Evolutionary conservation across 2,329 filamentous ascomycete genomes (phyloP), one percentile per base, ranked within the genome.

Genomic region (Phialophora expanda): DNA sequence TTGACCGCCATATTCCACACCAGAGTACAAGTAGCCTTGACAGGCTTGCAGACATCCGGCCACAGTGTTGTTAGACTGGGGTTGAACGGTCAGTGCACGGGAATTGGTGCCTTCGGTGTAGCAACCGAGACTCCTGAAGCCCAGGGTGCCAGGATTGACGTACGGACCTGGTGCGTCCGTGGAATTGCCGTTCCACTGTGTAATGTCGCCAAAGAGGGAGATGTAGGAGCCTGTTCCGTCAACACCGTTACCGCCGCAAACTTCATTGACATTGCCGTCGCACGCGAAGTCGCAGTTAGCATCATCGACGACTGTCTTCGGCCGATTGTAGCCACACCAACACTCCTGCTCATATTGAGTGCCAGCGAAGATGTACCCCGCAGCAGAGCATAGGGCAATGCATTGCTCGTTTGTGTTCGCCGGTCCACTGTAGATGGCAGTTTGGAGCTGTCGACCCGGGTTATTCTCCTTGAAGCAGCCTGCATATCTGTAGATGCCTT

Each of bases 1-100:
- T 68, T 79, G 76, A 24, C 73, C 66, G 24, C 74, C 74, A 65
- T 78, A 81, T 65, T 81, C 79, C 5, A 78, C 73, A 46, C 78
- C 79, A 46, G 76, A 77, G 66, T 76, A 78, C 4, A 68, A 71
- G 50, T 76, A 77, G 1, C 71, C 73, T 11, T 68, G 64, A 58
- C 66, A 70, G 22, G 63, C 66, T 34, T 62, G 48, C 20, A 69
- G 50, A 66, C 70, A 71, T 9, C 62, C 56, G 6, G 60, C 65
- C 26, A 77, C 70, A 2, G 76, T 78, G 56, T 77, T 76, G 62
- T 69, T 66, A 2, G 77, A 75, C 62, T 62, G 69, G 12, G 76
- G 55, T n/a, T 65, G 62, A 32, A 69, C 66, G 55, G 26, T 65
- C 8, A 76, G 20, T 41, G 77, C 74, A 26, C 78, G 75, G 30